Evolutionary conservation across 2,329 filamentous ascomycete genomes (phyloP).

Genomic region (Sporothrix luriei): DNA sequence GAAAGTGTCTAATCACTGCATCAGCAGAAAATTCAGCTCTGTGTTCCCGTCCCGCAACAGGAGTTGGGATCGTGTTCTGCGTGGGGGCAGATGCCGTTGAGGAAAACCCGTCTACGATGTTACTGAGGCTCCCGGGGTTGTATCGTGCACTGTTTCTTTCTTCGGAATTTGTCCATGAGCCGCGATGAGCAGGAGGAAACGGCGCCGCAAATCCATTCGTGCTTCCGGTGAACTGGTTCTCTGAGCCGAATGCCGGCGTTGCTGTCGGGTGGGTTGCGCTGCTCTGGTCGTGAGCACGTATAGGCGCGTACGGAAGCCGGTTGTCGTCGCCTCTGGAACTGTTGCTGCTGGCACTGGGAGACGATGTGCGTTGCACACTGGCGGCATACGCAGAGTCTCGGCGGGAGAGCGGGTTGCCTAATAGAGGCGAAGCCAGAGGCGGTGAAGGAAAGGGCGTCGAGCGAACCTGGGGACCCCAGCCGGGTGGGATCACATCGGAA

Average conservation of each 20-base stretch:
- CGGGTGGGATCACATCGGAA: not conserved
- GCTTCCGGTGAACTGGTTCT: not conserved
- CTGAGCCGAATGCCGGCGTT: not conserved
- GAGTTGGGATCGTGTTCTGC: not conserved
- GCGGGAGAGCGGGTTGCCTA: conserved; percentile 4
- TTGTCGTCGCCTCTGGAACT: not conserved
- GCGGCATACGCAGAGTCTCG: conserved; percentile 19
- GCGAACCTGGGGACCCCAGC: conserved; percentile 13
- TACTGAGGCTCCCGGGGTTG: not conserved
- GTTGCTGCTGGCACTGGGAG: conserved; percentile 6
- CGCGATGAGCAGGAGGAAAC: conserved; percentile 2
- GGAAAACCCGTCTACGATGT: not conserved
- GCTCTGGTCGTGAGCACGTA: not conserved
- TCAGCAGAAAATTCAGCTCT: not conserved
- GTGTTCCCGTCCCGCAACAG: not conserved
- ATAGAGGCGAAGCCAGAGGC: conserved; percentile 1
- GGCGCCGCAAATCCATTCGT: conserved; percentile 14
- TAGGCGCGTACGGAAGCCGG: not conserved
- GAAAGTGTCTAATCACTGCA: conserved; percentile 8
- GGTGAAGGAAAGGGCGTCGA: conserved; percentile 23
- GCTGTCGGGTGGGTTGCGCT: not conserved
- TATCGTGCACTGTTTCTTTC: not conserved
- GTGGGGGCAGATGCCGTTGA: not conserved
- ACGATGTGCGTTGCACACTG: not conserved
- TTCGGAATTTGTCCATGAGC: not conserved